A percentile compares a stretch with the other conserved stretches of the same genome.
Evolutionary conservation across 208 protist genomes (phyloP).

Genomic region (Acanthamoeba royreba): DNA sequence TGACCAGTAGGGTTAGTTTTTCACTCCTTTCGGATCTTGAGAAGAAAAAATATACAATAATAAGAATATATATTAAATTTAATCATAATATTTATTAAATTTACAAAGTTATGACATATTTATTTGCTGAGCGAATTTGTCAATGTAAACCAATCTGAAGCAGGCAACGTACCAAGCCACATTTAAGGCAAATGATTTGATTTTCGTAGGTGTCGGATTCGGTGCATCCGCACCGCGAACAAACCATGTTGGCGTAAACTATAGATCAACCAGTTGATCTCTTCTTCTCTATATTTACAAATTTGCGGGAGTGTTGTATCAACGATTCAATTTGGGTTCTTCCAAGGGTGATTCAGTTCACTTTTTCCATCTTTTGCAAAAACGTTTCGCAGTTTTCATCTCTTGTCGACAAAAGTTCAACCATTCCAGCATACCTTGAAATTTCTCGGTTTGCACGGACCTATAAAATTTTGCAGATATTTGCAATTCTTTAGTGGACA

Average conservation of each 20-base stretch:
- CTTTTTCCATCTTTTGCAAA: too few relatives aligned
- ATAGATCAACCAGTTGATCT: too few relatives aligned
- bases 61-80: not conserved
- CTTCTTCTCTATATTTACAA: not conserved
- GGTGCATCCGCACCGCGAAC: not conserved
- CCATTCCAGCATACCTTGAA: too few relatives aligned
- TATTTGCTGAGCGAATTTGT: not conserved
- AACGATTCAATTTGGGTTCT: too few relatives aligned
- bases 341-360: too few relatives aligned
- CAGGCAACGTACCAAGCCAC: not conserved
- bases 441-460: too few relatives aligned
- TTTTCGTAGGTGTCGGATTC: slow-evolving; percentile 15
- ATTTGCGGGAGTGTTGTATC: not conserved
- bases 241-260: too few relatives aligned
- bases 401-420: too few relatives aligned
- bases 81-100: not conserved
- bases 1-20: not conserved
- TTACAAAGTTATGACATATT: not conserved
- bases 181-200: not conserved
- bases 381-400: too few relatives aligned
- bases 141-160: not conserved
- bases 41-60: not conserved
- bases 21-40: not conserved
- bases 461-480: too few relatives aligned
- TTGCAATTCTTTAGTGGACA: too few relatives aligned